Percentiles rank a stretch among this genome's conserved stretches.
Evolutionary conservation across 305 asterid genomes (phyloP).

Genomic region (Fraxinus latifolia): DNA sequence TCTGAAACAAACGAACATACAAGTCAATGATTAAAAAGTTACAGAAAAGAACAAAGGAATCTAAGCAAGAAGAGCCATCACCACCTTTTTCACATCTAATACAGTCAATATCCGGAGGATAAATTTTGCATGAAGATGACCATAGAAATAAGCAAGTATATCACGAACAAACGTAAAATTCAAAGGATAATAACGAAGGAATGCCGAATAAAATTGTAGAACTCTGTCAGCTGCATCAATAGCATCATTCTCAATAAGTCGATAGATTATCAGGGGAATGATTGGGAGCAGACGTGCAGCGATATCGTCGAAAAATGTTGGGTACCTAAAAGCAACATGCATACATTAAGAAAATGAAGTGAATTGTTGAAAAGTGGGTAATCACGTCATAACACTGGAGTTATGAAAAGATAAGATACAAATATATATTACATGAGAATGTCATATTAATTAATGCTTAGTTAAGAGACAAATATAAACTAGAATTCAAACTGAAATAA

Average conservation of each 20-base stretch:
- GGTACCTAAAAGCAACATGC: constrained; percentile 56
- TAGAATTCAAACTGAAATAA: not conserved
- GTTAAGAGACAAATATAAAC: not conserved
- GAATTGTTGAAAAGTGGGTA: not conserved
- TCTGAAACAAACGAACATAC: constrained; percentile 40
- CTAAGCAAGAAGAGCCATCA: constrained; percentile 17
- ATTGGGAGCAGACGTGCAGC: constrained; percentile 96
- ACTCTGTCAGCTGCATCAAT: constrained; percentile 93
- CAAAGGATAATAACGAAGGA: constrained; percentile 87
- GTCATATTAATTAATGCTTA: not conserved
- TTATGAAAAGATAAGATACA: not conserved
- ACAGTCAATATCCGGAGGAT: constrained; percentile 74
- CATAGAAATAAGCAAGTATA: constrained; percentile 92
- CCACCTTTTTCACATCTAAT: constrained; percentile 79
- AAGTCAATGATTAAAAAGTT: constrained; percentile 21
- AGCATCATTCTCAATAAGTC: constrained; percentile 87
- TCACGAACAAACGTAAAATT: constrained; percentile 96
- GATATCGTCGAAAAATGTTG: constrained; percentile 92
- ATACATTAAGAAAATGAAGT: constrained; percentile 20
- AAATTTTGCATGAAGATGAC: constrained; percentile 91
- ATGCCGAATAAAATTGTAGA: constrained; percentile 68
- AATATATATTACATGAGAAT: not conserved
- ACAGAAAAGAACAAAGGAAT: constrained; percentile 2
- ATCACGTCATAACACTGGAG: constrained; percentile 1
- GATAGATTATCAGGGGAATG: constrained; percentile 77